These are phyloP conservation scores for Coemansia sp. DNA, from an alignment of 192 early-diverging fungal genomes.

Conservation along the genomic window DNA sequence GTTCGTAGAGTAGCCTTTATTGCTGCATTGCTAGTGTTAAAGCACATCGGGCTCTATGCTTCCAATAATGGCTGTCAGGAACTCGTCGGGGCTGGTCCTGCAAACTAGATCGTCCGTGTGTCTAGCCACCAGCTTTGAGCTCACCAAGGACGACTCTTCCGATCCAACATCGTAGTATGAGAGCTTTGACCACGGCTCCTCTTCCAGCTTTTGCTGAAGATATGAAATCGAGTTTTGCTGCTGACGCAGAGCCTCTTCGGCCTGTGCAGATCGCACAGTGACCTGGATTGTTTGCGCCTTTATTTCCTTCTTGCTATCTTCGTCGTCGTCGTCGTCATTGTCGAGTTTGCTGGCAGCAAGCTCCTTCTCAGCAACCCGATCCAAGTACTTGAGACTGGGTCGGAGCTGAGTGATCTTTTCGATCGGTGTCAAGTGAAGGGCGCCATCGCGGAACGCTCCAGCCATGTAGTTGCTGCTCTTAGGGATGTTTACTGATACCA, in stretches of 20 bases:
- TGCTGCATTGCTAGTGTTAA: neutral
- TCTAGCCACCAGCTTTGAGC: constrained; percentile 26
- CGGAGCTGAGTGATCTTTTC: constrained; percentile 74
- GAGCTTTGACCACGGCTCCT: constrained; percentile 71
- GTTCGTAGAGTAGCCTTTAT: neutral
- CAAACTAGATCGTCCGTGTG: constrained; percentile 25
- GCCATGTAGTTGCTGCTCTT: constrained; percentile 78
- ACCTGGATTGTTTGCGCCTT: constrained; percentile 51
- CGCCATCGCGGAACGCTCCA: constrained; percentile 76
- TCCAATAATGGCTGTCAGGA: constrained; percentile 35
- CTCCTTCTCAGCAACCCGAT: constrained; percentile 82
- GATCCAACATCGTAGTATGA: constrained; percentile 59
- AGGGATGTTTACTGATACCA: constrained; percentile 76
- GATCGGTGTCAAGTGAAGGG: constrained; percentile 84
- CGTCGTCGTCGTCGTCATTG: constrained; percentile 67
- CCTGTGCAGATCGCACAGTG: constrained; percentile 60
- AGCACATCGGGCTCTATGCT: constrained; percentile 30
- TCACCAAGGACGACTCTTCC: constrained; percentile 22
- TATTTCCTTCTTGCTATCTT: constrained; percentile 50
- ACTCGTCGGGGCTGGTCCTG: constrained; percentile 37
- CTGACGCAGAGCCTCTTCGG: constrained; percentile 59
- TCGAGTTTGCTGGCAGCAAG: constrained; percentile 63
- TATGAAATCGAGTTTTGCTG: constrained; percentile 57
- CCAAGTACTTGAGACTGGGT: constrained; percentile 86
- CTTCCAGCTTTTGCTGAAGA: constrained; percentile 62